Conservation (phyloP, 805 yeast genomes). For the Wickerhamiella kurtzmanii region DNA sequence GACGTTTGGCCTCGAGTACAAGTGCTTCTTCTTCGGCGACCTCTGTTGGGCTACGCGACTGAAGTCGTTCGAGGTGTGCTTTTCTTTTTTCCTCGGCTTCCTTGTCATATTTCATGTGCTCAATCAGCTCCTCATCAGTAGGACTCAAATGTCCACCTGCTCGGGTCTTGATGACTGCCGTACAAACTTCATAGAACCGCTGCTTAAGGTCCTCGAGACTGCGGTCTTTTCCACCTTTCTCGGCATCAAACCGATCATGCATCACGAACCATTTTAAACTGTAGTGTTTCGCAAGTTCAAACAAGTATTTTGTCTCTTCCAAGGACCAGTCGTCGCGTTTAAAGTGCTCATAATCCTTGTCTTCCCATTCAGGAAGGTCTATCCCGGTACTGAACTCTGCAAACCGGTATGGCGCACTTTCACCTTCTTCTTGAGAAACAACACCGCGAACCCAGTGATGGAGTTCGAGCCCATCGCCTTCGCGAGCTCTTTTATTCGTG, state of each 20-base stretch:
- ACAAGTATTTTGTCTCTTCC: slow-evolving; percentile 68
- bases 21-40: slow-evolving; percentile 95
- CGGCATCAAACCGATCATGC: slow-evolving; percentile 38
- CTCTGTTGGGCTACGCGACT: slow-evolving; percentile 85
- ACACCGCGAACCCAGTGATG: slow-evolving; percentile 66
- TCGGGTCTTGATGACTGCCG: slow-evolving; percentile 34
- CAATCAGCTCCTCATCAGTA: slow-evolving; percentile 41
- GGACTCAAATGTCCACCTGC: slow-evolving; percentile 30
- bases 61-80: slow-evolving; percentile 57
- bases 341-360: slow-evolving; percentile 41
- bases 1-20: slow-evolving; percentile 81
- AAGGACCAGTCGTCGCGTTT: slow-evolving; percentile 49
- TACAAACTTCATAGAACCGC: slow-evolving; percentile 60
- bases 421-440: slow-evolving; percentile 33
- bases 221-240: slow-evolving; percentile 24
- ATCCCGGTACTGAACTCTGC: slow-evolving; percentile 59
- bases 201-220: slow-evolving; percentile 70
- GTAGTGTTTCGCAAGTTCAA: slow-evolving; percentile 40
- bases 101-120: slow-evolving; percentile 54
- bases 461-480: slow-evolving; percentile 40
- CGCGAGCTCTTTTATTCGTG: slow-evolving; percentile 36
- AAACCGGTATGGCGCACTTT: slow-evolving; percentile 48
- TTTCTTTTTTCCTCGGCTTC: slow-evolving; percentile 68
- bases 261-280: slow-evolving; percentile 64
- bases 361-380: slow-evolving; percentile 54